phyloP scores from a whole-genome alignment of 192 early-diverging fungal species.

The Gaertneriomyces semiglobifer region DNA sequence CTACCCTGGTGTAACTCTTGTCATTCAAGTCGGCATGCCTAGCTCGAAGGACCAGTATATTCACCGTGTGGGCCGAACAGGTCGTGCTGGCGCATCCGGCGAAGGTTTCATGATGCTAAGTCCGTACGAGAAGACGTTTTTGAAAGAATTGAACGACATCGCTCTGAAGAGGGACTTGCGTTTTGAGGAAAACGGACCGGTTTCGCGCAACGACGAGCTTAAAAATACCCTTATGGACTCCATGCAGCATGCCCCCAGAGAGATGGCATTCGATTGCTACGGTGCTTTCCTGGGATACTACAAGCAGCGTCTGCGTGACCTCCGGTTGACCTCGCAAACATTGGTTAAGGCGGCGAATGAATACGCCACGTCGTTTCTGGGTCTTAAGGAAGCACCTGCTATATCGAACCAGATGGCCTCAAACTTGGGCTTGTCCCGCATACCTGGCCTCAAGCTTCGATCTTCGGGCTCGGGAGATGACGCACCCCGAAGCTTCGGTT shows the following conservation, averaged over 20 bases:
- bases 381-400: constrained; percentile 19
- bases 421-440: constrained; percentile 25
- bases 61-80: constrained; percentile 94
- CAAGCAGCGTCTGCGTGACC: constrained; percentile 33
- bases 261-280: constrained; percentile 53
- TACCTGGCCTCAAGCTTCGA: constrained; percentile 19
- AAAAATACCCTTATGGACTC: constrained; percentile 32
- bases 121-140: constrained; percentile 74
- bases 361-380: constrained; percentile 25
- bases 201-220: constrained; percentile 10
- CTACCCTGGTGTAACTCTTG: constrained; percentile 88
- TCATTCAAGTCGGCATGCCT: constrained; percentile 86
- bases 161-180: constrained; percentile 26
- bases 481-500: background rate
- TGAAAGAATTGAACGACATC: constrained; percentile 39
- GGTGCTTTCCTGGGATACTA: constrained; percentile 61
- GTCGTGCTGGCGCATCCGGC: constrained; percentile 88
- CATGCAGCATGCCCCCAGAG: constrained; percentile 36
- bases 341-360: constrained; percentile 25
- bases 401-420: constrained; percentile 3
- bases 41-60: constrained; percentile 84
- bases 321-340: constrained; percentile 4
- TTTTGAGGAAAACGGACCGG: background rate
- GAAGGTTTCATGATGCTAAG: constrained; percentile 78
- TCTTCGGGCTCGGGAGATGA: background rate